Evolutionary conservation across 495 filamentous ascomycete genomes (phyloP), one percentile per base, ranked within the genome.

Genomic region (Pyronema omphalodes): DNA sequence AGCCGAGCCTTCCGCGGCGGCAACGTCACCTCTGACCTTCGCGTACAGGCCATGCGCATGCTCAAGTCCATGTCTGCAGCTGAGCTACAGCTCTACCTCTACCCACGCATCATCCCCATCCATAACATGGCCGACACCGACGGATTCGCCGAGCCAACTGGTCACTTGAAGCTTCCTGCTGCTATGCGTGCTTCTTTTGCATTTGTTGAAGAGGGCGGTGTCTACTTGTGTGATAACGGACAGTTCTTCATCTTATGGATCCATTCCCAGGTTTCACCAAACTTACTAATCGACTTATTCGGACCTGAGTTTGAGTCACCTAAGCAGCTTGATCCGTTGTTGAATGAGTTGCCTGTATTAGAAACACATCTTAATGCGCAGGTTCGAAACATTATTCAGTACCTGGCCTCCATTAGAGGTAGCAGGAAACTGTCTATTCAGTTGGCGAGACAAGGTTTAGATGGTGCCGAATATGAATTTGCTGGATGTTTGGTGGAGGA

Each of bases 171-270:
- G 58, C 77, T 94, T 77, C 91, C 67, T 69, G 77, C 68, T 70
- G 76, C 77, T 68, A 74, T 71, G 40, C 83, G 91, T n/a, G 81
- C 87, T n/a, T 86, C 82, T 7, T 96, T 88, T 69, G 79, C 84
- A 29, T 78, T 84, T 37, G 80, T 94, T 55, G 89, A 96, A 69
- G 86, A 93, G 55, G 91, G 91, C 44, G 93, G 93, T 41, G 93
- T 80, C n/a, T 99, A 96, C 67, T 68, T 99, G 9, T 80, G 96
- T n/a, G 91, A 99, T 62, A 94, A 95, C 66, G 91, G 93, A 4
- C 93, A 96, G 67, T 76, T 81, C 52, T 81, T 84, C 57, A 72
- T 95, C 34, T 71, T 99, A 19, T 99, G 91, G 91, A 71, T 96
- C 57, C 91, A 99, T 74, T 79, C 68, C 60, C 81, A 70, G 75